Evolutionary conservation across 176 grass and related monocot genomes (phyloP), one percentile per base, ranked within the genome.

Genomic region (Bonia amplexicaulis): DNA sequence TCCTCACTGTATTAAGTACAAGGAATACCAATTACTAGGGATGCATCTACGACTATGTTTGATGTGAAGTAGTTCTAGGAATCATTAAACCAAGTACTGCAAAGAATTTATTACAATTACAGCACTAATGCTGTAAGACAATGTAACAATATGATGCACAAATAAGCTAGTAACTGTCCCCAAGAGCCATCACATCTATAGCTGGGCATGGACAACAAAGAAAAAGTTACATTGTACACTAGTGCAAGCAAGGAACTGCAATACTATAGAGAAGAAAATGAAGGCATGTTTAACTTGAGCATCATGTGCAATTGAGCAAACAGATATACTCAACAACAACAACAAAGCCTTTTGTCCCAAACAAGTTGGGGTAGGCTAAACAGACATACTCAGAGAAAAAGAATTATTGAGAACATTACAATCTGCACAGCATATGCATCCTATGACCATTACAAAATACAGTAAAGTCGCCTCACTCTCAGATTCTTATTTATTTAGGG

Each of bases 1-100:
- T 98, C 93, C 47, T 89, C 73, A 19, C 96, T 98, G 74, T 80
- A 91, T 71, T 16, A 85, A 64, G 78, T 67, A 79, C 49, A 87
- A 70, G 9, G 77, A 83, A 80, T 29, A 81, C 9, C 5, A 71
- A 46, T 86, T 46, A 87, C 37, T 83, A 86, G 19, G 42, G 51
- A 88, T 66, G 62, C 33, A 88, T 25, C 35, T 73, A 74, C 23
- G 16, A 73, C 33, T 65, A 82, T 23, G 71, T 11, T 81, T 62
- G 46, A 48, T 4, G 46, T 48, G 0, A 26, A 55, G 20, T 46
- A 54, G 9, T 69, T 60, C 37, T 19, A 31, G 13, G 9, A 72
- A 71, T 42, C 37, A 51, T 45, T 48, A 78, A 63, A 82, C 39
- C 12, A 49, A 49, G 47, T 49, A 49, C 14, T 49, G 2, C 12